Evolutionary conservation across 495 filamentous ascomycete species (phyloP).

Genomic region (Astrocystis sublimbata): DNA sequence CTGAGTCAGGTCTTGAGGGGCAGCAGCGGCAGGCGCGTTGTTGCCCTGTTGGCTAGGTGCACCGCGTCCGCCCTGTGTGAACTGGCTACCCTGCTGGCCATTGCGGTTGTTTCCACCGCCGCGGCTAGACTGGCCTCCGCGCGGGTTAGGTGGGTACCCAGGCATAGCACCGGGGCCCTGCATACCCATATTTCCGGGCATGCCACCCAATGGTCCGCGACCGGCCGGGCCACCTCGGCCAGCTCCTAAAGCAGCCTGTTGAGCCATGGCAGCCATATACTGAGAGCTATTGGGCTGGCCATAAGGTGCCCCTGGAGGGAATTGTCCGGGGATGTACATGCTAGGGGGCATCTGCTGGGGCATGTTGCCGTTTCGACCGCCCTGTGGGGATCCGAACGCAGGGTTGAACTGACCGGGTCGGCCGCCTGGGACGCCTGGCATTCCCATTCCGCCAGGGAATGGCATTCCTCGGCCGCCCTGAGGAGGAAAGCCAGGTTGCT

Average conservation of each 20-base stretch:
- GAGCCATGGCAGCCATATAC: constrained; percentile 64
- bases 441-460: constrained; percentile 81
- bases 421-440: constrained; percentile 77
- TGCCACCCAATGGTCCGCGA: constrained; percentile 73
- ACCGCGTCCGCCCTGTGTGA: constrained; percentile 61
- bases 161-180: constrained; percentile 63
- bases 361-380: constrained; percentile 72
- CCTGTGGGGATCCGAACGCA: constrained; percentile 76
- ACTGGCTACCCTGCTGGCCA: constrained; percentile 34
- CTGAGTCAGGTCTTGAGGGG: constrained; percentile 39
- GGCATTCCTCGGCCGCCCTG: constrained; percentile 75
- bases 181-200: constrained; percentile 57
- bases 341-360: constrained; percentile 79
- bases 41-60: constrained; percentile 33
- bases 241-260: constrained; percentile 59
- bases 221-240: constrained; percentile 71
- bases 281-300: constrained; percentile 52
- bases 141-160: constrained; percentile 56
- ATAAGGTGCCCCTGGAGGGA: constrained; percentile 62
- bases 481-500: constrained; percentile 76
- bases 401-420: constrained; percentile 79
- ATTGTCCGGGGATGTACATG: constrained; percentile 76
- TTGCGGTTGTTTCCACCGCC: constrained; percentile 41
- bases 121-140: constrained; percentile 47
- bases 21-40: constrained; percentile 34